Conservation (phyloP, 179 eudicot genomes). For the Vitellaria paradoxa region DNA sequence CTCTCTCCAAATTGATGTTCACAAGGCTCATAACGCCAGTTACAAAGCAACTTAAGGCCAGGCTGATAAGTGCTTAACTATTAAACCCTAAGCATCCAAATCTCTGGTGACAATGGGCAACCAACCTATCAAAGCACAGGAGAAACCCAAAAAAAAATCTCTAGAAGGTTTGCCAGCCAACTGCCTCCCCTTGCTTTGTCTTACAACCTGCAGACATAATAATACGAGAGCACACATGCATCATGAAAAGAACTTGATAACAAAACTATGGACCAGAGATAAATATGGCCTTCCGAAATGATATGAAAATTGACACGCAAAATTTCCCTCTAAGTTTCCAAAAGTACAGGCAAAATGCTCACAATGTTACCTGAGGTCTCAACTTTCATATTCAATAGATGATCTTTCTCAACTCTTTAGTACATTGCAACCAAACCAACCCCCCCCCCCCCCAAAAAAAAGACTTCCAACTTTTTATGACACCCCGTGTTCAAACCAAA, state of each 20-base stretch:
- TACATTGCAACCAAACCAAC: neutral
- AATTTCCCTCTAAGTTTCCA: neutral
- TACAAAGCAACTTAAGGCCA: slow-evolving; percentile 1
- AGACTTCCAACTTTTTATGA: too few species aligned
- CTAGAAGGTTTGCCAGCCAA: slow-evolving; percentile 8
- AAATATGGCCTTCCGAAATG: neutral
- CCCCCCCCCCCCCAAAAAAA: too few species aligned
- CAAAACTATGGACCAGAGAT: neutral
- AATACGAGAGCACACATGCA: neutral
- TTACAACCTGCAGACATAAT: slow-evolving; percentile 9
- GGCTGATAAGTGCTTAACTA: neutral
- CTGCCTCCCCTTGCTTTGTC: slow-evolving; percentile 11
- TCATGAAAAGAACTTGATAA: neutral
- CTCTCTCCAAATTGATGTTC: neutral
- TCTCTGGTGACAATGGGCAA: neutral
- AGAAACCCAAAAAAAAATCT: neutral
- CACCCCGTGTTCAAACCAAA: too few species aligned
- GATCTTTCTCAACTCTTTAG: neutral
- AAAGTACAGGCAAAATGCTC: neutral
- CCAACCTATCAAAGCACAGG: neutral
- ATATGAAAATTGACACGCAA: neutral
- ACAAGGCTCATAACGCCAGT: neutral
- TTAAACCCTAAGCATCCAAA: neutral
- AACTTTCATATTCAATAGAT: neutral
- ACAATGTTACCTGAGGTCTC: neutral